phyloP scores from a whole-genome alignment of 139 green algal genomes.

The Zygnema circumcarinatum region DNA sequence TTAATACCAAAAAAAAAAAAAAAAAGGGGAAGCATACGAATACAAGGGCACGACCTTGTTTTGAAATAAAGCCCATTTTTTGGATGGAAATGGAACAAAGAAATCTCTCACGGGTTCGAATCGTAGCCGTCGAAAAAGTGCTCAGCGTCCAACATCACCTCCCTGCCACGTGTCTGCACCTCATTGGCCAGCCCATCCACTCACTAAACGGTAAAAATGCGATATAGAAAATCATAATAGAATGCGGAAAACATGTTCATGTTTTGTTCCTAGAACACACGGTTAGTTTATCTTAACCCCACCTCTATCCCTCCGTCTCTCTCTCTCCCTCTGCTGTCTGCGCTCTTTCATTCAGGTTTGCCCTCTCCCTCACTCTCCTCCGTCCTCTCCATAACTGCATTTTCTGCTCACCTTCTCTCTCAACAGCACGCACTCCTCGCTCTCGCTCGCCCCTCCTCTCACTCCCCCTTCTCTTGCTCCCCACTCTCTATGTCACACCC shows the following conservation, averaged over 20 bases:
- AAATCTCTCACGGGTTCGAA: slow-evolving; percentile 21
- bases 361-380: neutral
- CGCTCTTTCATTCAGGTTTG: neutral
- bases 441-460: neutral
- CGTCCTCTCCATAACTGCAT: neutral
- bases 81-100: slow-evolving; percentile 1
- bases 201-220: neutral
- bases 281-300: no score
- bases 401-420: neutral
- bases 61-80: no score
- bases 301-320: neutral
- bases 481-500: neutral
- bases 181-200: neutral
- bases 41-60: no score
- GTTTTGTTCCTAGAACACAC: neutral
- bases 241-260: neutral
- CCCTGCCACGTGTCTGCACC: slow-evolving; percentile 22
- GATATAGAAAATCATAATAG: neutral
- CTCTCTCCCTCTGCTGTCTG: neutral
- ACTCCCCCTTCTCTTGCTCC: neutral
- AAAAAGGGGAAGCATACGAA: neutral
- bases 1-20: neutral
- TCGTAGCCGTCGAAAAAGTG: slow-evolving; percentile 60
- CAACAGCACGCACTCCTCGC: neutral
- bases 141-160: slow-evolving; percentile 58